Conservation (phyloP, 805 yeast species). For the Ogataea trehalophila region DNA sequence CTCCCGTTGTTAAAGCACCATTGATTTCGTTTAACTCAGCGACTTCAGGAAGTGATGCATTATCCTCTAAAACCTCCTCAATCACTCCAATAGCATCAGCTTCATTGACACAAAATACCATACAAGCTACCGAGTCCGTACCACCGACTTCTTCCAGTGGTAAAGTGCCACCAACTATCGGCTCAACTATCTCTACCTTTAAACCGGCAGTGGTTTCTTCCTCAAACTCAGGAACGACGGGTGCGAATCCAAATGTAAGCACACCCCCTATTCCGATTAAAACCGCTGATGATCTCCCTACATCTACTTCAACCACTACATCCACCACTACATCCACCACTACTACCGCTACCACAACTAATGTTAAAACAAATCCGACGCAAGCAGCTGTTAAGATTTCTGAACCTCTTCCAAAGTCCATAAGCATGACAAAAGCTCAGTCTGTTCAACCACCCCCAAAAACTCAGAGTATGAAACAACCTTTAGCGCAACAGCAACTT, state of each 20-base stretch:
- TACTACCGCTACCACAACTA: not conserved
- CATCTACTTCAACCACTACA: not conserved
- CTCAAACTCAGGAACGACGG: not conserved
- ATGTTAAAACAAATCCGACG: not conserved
- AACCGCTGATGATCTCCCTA: not conserved
- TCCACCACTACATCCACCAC: not conserved
- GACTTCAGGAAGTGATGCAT: not conserved
- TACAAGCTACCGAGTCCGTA: constrained; percentile 5
- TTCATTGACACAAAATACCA: not conserved
- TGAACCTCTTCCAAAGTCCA: not conserved
- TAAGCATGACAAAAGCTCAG: constrained; percentile 1
- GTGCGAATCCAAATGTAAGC: not conserved
- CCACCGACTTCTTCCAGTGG: constrained; percentile 9
- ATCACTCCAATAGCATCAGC: too few species aligned
- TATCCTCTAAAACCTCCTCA: not conserved
- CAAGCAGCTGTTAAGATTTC: not conserved
- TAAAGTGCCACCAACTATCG: not conserved
- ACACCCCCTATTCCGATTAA: not conserved
- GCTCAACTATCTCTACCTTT: not conserved
- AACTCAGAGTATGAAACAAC: not conserved
- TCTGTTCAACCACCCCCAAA: not conserved
- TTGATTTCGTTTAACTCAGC: not conserved
- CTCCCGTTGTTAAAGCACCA: too few species aligned
- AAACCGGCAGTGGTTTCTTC: not conserved
- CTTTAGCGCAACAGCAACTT: too few species aligned